Base-by-base conservation (phyloP, 305 asterid genomes). In the Solanum hybrid region DNA sequence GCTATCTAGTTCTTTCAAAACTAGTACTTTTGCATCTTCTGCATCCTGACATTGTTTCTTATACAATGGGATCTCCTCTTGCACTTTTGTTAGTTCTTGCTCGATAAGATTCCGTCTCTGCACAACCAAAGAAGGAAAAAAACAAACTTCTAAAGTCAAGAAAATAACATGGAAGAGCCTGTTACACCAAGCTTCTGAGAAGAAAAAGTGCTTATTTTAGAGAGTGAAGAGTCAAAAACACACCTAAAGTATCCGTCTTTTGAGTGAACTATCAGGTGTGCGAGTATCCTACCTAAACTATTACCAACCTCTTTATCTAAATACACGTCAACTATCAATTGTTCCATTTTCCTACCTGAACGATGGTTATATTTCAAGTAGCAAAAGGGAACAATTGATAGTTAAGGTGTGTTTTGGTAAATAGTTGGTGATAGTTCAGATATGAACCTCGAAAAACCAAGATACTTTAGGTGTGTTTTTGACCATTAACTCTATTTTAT, bases 51-150 rank as follows among this genome's bases (percentile, higher is more conserved):
- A 94, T 87, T 94, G 94, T 76, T 93, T 92, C 94, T 95, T 98
- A 71, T 88, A 95, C 24, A 93, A 75, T 1, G 99, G 99, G 90
- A 96, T 93, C 90, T 98, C 99, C 90, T 94, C 97, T 60, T 93
- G 97, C 20, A 93, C 98, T 90, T 93, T 95, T 91, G 94, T 95
- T 46, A 98, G 95, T 90, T 98, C 99, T 87, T 93, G 93, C 60
- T 96, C 98, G 8, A 98, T 95, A 86, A 93, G 81, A 93, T 95
- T 97, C 24, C 99, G 96, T 88, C 95, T 94, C 99, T 98, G 93
- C 95, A 90, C 40, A 87, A 2, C 51, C 71, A 73, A 72, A 29
- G 46, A 38, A 12, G n/a, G 6, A 37, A 6, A 8, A 71, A 20
- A 40, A 35, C 9, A 0, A 29, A n/a, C 73, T 38, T 76, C 11